These are phyloP conservation scores for Metschnikowia proteae DNA, from an alignment of 805 yeast species.

Conservation along the genomic window DNA sequence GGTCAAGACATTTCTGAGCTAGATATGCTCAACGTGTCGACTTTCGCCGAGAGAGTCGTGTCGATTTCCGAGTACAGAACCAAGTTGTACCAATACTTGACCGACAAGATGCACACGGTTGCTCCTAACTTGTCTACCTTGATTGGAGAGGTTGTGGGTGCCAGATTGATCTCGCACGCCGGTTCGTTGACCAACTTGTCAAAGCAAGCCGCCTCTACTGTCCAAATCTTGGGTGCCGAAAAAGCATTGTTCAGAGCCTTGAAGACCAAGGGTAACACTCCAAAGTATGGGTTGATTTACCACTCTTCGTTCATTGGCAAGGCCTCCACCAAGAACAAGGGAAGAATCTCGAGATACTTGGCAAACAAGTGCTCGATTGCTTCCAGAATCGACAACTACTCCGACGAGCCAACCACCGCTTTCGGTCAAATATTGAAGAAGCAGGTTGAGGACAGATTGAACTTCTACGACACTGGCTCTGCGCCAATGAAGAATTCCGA, in stretches of 20 bases:
- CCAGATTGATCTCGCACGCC: slow-evolving; percentile 95
- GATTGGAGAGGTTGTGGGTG: slow-evolving; percentile 98
- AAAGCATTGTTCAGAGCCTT: slow-evolving; percentile 98
- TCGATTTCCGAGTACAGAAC: slow-evolving; percentile 88
- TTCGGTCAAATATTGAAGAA: slow-evolving; percentile 89
- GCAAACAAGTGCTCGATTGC: slow-evolving; percentile 99
- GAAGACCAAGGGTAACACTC: slow-evolving; percentile 97
- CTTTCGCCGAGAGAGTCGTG: slow-evolving; percentile 92
- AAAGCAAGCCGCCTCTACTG: slow-evolving; percentile 97
- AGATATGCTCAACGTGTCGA: slow-evolving; percentile 86
- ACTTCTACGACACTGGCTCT: slow-evolving; percentile 93
- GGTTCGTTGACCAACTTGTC: slow-evolving; percentile 93
- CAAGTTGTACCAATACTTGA: slow-evolving; percentile 76
- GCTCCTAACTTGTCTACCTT: slow-evolving; percentile 80
- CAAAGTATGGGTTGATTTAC: slow-evolving; percentile 94
- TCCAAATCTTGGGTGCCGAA: slow-evolving; percentile 98
- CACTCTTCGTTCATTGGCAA: slow-evolving; percentile 97
- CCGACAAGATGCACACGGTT: slow-evolving; percentile 95
- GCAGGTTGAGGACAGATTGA: slow-evolving; percentile 97
- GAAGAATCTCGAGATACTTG: slow-evolving; percentile 96
- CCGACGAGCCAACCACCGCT: slow-evolving; percentile 87
- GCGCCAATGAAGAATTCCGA: slow-evolving; percentile 95
- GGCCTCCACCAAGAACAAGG: slow-evolving; percentile 97
- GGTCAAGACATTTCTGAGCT: slow-evolving; percentile 96
- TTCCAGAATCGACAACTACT: slow-evolving; percentile 95